A percentile compares a stretch with the other conserved stretches of the same genome.
Conservation (phyloP, 495 filamentous ascomycete genomes). For the Hypoxylon subgilvum region DNA sequence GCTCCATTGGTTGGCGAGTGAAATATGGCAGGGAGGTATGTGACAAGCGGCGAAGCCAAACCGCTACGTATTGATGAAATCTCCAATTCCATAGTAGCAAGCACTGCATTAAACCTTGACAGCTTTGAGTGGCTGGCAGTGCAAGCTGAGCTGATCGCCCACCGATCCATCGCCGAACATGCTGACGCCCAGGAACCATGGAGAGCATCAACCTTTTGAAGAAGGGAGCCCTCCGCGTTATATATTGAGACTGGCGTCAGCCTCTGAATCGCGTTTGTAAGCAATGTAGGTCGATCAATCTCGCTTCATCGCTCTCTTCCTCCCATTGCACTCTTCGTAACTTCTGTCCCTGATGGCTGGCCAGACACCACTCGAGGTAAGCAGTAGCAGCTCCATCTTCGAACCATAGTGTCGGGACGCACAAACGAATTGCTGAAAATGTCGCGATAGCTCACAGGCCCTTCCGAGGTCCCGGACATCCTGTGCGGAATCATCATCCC, state of each 20-base stretch:
- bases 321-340: not conserved
- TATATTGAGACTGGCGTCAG: constrained; percentile 20
- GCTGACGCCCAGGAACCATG: constrained; percentile 15
- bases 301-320: not conserved
- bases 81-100: too few species aligned
- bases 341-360: constrained; percentile 20
- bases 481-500: constrained; percentile 33
- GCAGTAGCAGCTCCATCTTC: too few species aligned
- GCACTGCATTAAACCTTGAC: too few species aligned
- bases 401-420: constrained; percentile 18
- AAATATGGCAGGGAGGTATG: not conserved
- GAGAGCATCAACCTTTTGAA: constrained; percentile 5
- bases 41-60: not conserved
- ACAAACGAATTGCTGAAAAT: constrained; percentile 4
- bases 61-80: too few species aligned
- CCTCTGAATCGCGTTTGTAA: not conserved
- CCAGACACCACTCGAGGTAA: constrained; percentile 18
- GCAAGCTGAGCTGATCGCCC: not conserved
- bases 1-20: constrained; percentile 20
- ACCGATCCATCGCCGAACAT: constrained; percentile 16
- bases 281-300: constrained; percentile 5
- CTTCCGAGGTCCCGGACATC: constrained; percentile 28
- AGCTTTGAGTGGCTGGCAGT: not conserved
- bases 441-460: constrained; percentile 19
- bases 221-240: constrained; percentile 7